phyloP scores from a whole-genome alignment of 1,284 basidiomycete species.

The Trichosporon inkin region DNA sequence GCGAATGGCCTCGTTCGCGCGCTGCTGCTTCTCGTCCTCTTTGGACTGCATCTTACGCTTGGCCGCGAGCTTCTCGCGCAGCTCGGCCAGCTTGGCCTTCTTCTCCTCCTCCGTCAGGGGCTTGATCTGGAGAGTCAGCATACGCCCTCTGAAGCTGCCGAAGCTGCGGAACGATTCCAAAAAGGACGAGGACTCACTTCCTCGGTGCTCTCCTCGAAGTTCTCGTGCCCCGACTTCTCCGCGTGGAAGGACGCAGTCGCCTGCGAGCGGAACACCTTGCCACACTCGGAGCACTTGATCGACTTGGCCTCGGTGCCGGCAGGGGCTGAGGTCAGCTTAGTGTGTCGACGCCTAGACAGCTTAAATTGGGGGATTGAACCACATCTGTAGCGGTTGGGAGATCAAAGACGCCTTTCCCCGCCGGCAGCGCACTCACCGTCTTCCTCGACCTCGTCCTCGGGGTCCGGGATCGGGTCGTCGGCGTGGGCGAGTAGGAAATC shows the following conservation, averaged over 20 bases:
- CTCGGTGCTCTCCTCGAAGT: conserved; percentile 92
- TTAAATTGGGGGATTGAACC: no score
- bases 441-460: conserved; percentile 66
- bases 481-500: conserved; percentile 77
- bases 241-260: conserved; percentile 90
- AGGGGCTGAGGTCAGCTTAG: conserved; percentile 25
- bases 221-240: conserved; percentile 88
- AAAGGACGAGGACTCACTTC: conserved; percentile 59
- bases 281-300: conserved; percentile 58
- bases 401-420: conserved; percentile 38
- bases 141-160: background rate
- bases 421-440: conserved; percentile 21
- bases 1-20: conserved; percentile 71
- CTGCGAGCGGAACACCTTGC: conserved; percentile 80
- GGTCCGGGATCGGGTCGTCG: conserved; percentile 68
- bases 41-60: conserved; percentile 66
- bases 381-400: conserved; percentile 31
- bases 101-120: conserved; percentile 95
- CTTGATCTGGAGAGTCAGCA: conserved; percentile 40
- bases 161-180: background rate
- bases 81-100: conserved; percentile 71
- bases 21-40: conserved; percentile 65
- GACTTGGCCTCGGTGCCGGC: conserved; percentile 27
- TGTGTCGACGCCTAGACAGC: conserved; percentile 23
- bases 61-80: conserved; percentile 68